phyloP scores from a whole-genome alignment of 495 filamentous ascomycete species.

The Chlorociboria aeruginascens region DNA sequence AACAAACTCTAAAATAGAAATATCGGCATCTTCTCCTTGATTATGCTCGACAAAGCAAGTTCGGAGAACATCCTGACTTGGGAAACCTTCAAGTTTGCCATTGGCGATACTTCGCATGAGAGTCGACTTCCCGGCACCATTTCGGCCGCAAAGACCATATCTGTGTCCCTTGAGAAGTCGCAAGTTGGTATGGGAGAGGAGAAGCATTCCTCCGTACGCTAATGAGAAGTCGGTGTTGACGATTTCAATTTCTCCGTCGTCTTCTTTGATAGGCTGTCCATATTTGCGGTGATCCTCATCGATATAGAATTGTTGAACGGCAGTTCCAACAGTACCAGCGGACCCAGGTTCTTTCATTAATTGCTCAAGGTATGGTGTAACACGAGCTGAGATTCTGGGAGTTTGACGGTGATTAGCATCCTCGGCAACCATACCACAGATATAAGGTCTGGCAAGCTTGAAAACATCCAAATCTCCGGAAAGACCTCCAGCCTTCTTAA shows the following conservation, averaged over 20 bases:
- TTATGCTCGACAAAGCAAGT: conserved; percentile 99
- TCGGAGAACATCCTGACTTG: conserved; percentile 73
- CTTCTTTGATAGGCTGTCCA: conserved; percentile 71
- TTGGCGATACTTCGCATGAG: conserved; percentile 93
- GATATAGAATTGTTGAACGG: conserved; percentile 57
- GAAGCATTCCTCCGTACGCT: conserved; percentile 95
- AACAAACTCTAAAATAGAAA: conserved; percentile 88
- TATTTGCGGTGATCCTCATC: conserved; percentile 79
- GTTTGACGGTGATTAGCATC: conserved; percentile 76
- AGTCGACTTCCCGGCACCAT: conserved; percentile 96
- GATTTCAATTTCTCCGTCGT: conserved; percentile 78
- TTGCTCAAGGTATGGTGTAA: conserved; percentile 62
- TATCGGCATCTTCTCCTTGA: conserved; percentile 90
- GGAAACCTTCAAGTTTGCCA: conserved; percentile 95
- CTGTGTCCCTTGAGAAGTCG: conserved; percentile 90
- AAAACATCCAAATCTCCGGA: conserved; percentile 52
- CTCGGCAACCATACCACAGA: conserved; percentile 79
- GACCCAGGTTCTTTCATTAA: conserved; percentile 46
- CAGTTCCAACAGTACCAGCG: conserved; percentile 47
- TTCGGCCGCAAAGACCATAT: conserved; percentile 92
- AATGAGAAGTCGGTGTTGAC: conserved; percentile 98
- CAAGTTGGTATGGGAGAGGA: conserved; percentile 93
- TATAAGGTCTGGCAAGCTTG: conserved; percentile 56
- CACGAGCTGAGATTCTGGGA: conserved; percentile 51
- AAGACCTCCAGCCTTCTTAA: conserved; percentile 56